Evolutionary conservation across 2,329 filamentous ascomycete genomes (phyloP).

Genomic region (Cytospora schulzeri): DNA sequence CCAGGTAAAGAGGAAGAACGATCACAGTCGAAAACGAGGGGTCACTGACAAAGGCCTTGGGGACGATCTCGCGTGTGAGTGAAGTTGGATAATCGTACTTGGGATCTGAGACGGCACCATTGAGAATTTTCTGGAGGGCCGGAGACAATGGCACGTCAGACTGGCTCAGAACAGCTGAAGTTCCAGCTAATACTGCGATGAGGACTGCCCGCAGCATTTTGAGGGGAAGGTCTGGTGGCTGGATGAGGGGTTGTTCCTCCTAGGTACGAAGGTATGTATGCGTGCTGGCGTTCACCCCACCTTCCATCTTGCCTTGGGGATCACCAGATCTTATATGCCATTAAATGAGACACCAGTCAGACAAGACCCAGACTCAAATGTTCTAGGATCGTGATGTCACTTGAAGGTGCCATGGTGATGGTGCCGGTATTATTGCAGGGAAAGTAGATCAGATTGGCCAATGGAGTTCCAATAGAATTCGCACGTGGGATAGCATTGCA

Average conservation of each 20-base stretch:
- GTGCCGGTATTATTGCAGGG: conserved; percentile 8
- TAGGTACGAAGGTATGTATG: not conserved
- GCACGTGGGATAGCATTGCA: conserved; percentile 12
- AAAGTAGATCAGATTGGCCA: conserved; percentile 7
- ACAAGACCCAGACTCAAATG: not conserved
- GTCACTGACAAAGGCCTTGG: conserved; percentile 49
- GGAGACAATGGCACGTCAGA: conserved; percentile 23
- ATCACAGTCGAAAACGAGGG: not conserved
- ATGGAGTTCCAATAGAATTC: conserved; percentile 20
- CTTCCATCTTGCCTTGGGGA: not conserved
- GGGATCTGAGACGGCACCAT: conserved; percentile 20
- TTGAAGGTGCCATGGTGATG: not conserved
- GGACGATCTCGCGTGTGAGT: conserved; percentile 55
- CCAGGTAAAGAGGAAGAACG: not conserved
- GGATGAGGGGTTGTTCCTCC: conserved; percentile 1
- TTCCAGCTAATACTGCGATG: conserved; percentile 1
- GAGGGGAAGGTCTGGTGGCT: not conserved
- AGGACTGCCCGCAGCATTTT: conserved; percentile 17
- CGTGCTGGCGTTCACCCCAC: conserved; percentile 12
- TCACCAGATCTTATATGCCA: not conserved
- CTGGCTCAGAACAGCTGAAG: conserved; percentile 10
- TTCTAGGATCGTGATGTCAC: conserved; percentile 15
- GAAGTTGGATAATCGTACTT: conserved; percentile 52
- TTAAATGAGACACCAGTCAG: not conserved
- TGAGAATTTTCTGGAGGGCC: conserved; percentile 22